Percentiles rank a stretch among this genome's conserved stretches.
These are phyloP conservation scores for Fusarium nelsonii DNA, from an alignment of 2,329 filamentous ascomycete genomes.

Conservation along the genomic window DNA sequence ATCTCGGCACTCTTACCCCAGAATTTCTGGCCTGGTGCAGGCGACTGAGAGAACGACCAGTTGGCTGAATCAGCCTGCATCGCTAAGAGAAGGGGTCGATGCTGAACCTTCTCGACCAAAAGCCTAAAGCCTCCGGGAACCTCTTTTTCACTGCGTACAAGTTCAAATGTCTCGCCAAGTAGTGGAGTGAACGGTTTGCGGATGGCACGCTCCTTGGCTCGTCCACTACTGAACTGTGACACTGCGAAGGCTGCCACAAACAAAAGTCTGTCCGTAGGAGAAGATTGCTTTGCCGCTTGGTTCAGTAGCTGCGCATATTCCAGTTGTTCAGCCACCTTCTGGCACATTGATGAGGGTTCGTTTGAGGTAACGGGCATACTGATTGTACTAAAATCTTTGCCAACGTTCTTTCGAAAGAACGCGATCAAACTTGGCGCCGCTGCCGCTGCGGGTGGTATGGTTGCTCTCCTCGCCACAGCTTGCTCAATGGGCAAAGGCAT, in stretches of 20 bases:
- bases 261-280: conserved; percentile 77
- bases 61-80: conserved; percentile 88
- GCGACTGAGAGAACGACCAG: conserved; percentile 90
- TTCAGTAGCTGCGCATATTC: conserved; percentile 92
- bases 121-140: conserved; percentile 82
- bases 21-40: conserved; percentile 93
- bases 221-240: conserved; percentile 82
- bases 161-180: conserved; percentile 94
- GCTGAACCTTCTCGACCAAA: conserved; percentile 94
- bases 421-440: conserved; percentile 91
- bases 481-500: conserved; percentile 79
- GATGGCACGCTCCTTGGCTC: conserved; percentile 90
- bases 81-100: conserved; percentile 91
- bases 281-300: conserved; percentile 73
- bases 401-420: conserved; percentile 96
- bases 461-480: conserved; percentile 73
- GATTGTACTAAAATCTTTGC: conserved; percentile 96
- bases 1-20: conserved; percentile 98
- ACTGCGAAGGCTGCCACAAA: conserved; percentile 92
- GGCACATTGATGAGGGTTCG: conserved; percentile 88
- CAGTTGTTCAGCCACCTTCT: conserved; percentile 88
- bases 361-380: conserved; percentile 98
- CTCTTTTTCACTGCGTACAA: conserved; percentile 85
- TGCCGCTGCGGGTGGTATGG: conserved; percentile 79
- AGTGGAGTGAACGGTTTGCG: conserved; percentile 98